Evolutionary conservation across 257 asterid genomes (phyloP), one percentile per base, ranked within the genome.

Genomic region (Ligustrum vulgare): DNA sequence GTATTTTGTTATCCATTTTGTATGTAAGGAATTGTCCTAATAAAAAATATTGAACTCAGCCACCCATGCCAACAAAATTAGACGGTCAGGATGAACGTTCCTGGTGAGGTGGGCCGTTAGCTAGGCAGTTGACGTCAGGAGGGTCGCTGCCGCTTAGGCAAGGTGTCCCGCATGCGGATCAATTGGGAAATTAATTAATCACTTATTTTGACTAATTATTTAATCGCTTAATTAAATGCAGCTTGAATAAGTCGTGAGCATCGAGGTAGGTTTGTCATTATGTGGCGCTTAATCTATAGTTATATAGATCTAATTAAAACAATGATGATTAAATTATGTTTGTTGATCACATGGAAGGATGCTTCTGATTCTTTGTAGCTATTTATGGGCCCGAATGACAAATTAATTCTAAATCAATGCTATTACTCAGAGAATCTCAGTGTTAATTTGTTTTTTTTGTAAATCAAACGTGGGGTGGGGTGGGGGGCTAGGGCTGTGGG

Each of bases 261-360:
- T 60, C 18, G 67, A 60, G 67, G 67, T 60, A 10, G 67, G 67
- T 8, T 25, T 60, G 67, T 60, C 67, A 25, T 60, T 60, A 60
- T 60, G 67, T 60, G 33, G 8, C 23, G 67, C 67, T 60, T 60
- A 60, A 60, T 60, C 34, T 60, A 34, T 60, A 34, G 23, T 60
- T 23, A 60, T 10, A 23, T 10, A 22, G 67, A 8, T 25, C 22
- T 51, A 16, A 51, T 51, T 51, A 51, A 51, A 76, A 18, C 65
- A 65, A 37, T 66, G 41, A 75, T 66, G 41, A 75, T 74, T 78
- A 82, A 67, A 43, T 28, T 65, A 74, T 33, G 73, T 72, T 69
- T 28, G 69, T 56, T 76, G 62, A 43, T 75, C 83, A 82, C 82
- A 82, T 82, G 82, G 82, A 68, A 41, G 66, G 80, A 82, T 82